Percentiles rank a stretch among this genome's conserved stretches.
Evolutionary conservation across 495 filamentous ascomycete species (phyloP).

Genomic region (Tuber microsphaerosporum): DNA sequence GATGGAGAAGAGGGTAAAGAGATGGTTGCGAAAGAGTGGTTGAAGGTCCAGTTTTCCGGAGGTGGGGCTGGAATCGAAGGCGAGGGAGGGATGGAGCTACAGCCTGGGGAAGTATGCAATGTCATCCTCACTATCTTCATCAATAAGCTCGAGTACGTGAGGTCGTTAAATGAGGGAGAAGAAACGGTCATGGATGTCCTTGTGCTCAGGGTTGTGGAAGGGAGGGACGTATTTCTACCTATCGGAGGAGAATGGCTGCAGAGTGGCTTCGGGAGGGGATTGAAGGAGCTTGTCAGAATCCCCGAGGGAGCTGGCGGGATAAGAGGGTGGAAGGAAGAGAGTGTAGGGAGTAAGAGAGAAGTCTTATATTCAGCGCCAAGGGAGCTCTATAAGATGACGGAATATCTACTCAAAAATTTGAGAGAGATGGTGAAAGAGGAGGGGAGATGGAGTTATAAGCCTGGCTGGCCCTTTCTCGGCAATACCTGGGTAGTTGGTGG

Average conservation of each 20-base stretch:
- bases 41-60: slow-evolving; percentile 27
- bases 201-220: slow-evolving; percentile 75
- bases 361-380: slow-evolving; percentile 66
- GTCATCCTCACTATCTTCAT: slow-evolving; percentile 61
- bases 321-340: slow-evolving; percentile 46
- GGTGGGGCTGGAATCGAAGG: slow-evolving; percentile 24
- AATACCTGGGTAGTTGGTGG: slow-evolving; percentile 33
- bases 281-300: slow-evolving; percentile 75
- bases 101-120: slow-evolving; percentile 74
- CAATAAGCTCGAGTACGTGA: slow-evolving; percentile 55
- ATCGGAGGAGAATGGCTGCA: slow-evolving; percentile 69
- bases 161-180: slow-evolving; percentile 61
- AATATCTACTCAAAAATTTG: slow-evolving; percentile 64
- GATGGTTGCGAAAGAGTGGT: slow-evolving; percentile 30
- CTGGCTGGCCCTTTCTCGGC: slow-evolving; percentile 35
- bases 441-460: slow-evolving; percentile 47
- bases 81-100: slow-evolving; percentile 52
- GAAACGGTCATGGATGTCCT: slow-evolving; percentile 72
- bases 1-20: slow-evolving; percentile 44
- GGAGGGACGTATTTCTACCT: slow-evolving; percentile 86
- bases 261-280: slow-evolving; percentile 71
- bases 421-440: slow-evolving; percentile 70
- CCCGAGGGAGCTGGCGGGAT: slow-evolving; percentile 61
- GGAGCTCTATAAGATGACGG: slow-evolving; percentile 81
- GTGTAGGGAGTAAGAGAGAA: slow-evolving; percentile 7